Conservation (phyloP, 805 yeast genomes). For the Blastobotrys peoriensis region DNA sequence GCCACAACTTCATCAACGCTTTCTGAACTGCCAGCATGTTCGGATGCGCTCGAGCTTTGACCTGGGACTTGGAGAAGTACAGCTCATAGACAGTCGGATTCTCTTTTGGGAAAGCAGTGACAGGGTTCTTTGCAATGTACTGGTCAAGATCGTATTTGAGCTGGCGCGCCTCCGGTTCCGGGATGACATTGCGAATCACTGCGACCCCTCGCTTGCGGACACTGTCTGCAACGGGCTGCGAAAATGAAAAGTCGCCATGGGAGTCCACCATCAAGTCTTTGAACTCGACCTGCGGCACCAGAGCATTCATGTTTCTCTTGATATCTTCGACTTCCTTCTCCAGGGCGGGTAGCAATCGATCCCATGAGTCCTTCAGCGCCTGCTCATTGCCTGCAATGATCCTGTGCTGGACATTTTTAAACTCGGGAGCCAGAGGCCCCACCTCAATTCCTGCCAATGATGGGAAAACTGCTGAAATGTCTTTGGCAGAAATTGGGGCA, state of each 20-base stretch:
- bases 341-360: conserved; percentile 4
- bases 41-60: conserved; percentile 37
- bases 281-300: conserved; percentile 11
- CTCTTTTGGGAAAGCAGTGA: conserved; percentile 24
- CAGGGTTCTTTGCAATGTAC: conserved; percentile 29
- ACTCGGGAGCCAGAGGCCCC: conserved; percentile 10
- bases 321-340: conserved; percentile 9
- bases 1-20: conserved; percentile 29
- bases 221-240: background rate
- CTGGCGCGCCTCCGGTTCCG: conserved; percentile 22
- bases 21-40: conserved; percentile 27
- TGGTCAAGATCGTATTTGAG: conserved; percentile 24
- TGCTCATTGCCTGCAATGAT: conserved; percentile 4
- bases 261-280: conserved; percentile 4
- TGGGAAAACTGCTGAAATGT: conserved; percentile 18
- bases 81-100: conserved; percentile 29
- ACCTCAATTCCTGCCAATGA: conserved; percentile 14
- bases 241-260: background rate
- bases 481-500: conserved; percentile 2
- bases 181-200: conserved; percentile 31
- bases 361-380: conserved; percentile 5
- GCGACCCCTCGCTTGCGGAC: conserved; percentile 26
- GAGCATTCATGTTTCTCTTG: conserved; percentile 1
- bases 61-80: conserved; percentile 38
- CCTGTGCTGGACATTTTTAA: conserved; percentile 10